Evolutionary conservation across 1,284 basidiomycete species (phyloP), one percentile per base, ranked within the genome.

Genomic region (Lignosus rhinocerotis): DNA sequence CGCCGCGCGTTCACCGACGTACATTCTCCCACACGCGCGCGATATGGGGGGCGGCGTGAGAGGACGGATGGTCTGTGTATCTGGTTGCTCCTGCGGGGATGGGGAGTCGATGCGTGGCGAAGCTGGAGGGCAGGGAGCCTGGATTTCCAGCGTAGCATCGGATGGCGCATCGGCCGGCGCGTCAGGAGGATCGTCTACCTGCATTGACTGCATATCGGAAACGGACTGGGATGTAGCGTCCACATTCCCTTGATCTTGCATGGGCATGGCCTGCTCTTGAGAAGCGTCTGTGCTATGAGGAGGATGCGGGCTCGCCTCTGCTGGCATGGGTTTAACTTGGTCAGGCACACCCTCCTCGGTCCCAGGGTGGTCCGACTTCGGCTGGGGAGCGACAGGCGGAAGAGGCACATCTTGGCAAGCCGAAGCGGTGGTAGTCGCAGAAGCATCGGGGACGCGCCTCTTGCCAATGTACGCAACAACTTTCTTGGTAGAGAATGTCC

Each of bases 381-480:
- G 10, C 43, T 47, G 51, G 43, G 42, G 31, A 2, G 4, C 30
- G 10, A 16, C 21, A n/a, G 31, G 11, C 6, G 31, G 33, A 19
- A 19, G 11, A 8, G 48, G 25, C 25, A 25, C 25, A 25, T 25
- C 16, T 11, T 14, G 38, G 2, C 49, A 33, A 5, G 51, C 33
- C 12, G 52, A 9, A 16, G 33, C 42, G 43, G 32, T 10, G 6
- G 6, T 8, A 6, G 34, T n/a, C 3, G 52, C 10, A 10, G 51
- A 0, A 14, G 10, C 33, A 8, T 19, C 21, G 9, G 46, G 56
- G 8, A 12, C 19, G 3, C 62, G 56, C 33, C 53, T 52, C 38
- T 52, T 41, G 1, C 62, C 62, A 14, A 64, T 50, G 19, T 59
- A 64, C 38, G 59, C 62, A 6, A 61, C 52, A 10, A 42, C 45